A percentile compares a stretch with the other conserved stretches of the same genome.
These are phyloP conservation scores for Camelina laxa DNA, from an alignment of 345 rosid species.

Conservation along the genomic window DNA sequence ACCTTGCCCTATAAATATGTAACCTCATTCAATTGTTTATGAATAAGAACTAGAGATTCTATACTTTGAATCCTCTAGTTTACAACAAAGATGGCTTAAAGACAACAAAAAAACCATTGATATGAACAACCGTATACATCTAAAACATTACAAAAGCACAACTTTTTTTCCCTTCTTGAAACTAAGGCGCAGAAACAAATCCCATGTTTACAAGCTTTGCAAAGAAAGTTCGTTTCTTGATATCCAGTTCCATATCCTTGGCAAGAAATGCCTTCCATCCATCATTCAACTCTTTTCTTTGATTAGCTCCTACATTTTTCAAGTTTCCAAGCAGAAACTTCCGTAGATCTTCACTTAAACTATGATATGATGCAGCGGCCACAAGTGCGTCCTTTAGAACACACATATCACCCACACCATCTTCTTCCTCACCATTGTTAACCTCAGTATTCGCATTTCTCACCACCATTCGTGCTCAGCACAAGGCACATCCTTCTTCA, in stretches of 20 bases:
- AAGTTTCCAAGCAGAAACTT: slow-evolving; percentile 11
- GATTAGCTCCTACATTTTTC: background rate
- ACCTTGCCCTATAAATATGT: too few species aligned
- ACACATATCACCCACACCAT: slow-evolving; percentile 11
- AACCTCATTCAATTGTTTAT: too few species aligned
- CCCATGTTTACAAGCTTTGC: slow-evolving; percentile 15
- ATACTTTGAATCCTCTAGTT: too few species aligned
- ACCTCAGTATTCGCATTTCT: background rate
- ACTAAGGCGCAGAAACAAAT: background rate
- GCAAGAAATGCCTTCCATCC: slow-evolving; percentile 27
- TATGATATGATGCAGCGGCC: background rate
- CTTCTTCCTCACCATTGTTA: slow-evolving; percentile 12
- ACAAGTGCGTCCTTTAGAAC: slow-evolving; percentile 21
- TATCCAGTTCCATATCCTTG: slow-evolving; percentile 3
- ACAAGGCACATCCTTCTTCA: slow-evolving; percentile 5
- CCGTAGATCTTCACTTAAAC: background rate
- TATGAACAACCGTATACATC: slow-evolving; percentile 7
- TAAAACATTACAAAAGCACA: background rate
- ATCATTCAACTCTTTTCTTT: slow-evolving; percentile 19
- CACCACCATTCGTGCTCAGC: background rate
- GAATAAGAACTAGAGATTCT: too few species aligned
- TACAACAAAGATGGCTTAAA: background rate
- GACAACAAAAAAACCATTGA: background rate
- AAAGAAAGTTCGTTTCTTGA: slow-evolving; percentile 15
- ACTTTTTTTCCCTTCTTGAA: background rate